Evolutionary conservation across 441 rosid genomes (phyloP).

Genomic region (Pelargonium fulgidum): DNA sequence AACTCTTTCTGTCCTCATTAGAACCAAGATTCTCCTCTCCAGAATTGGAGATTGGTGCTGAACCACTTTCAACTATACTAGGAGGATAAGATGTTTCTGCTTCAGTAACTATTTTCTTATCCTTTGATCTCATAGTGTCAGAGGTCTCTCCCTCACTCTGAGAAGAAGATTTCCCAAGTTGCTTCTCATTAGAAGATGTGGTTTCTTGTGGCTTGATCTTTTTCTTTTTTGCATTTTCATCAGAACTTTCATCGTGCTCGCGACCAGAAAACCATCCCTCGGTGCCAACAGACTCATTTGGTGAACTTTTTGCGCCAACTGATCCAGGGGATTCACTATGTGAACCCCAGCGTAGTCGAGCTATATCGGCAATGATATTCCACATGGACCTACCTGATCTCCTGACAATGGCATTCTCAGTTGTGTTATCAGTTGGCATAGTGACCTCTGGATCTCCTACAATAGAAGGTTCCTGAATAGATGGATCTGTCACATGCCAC

Average conservation of each 20-base stretch:
- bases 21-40: conserved; percentile 29
- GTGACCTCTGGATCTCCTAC: conserved; percentile 36
- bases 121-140: conserved; percentile 25
- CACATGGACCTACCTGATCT: conserved; percentile 70
- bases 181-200: conserved; percentile 32
- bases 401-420: conserved; percentile 37
- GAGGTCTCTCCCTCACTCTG: conserved; percentile 35
- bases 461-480: conserved; percentile 40
- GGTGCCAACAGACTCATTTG: conserved; percentile 54
- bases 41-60: conserved; percentile 36
- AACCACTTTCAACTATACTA: conserved; percentile 33
- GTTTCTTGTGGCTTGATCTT: conserved; percentile 35
- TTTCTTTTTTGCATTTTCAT: conserved; percentile 42
- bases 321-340: conserved; percentile 53
- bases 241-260: conserved; percentile 58
- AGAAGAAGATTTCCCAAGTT: conserved; percentile 27
- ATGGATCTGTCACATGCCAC: conserved; percentile 63
- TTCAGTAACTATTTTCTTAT: conserved; percentile 29
- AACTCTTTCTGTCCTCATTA: conserved; percentile 34
- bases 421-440: conserved; percentile 15
- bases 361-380: conserved; percentile 59
- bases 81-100: conserved; percentile 31
- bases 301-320: conserved; percentile 48
- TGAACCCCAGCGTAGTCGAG: conserved; percentile 65
- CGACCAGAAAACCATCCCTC: conserved; percentile 84